Evolutionary conservation across 768 basidiomycete species (phyloP), one percentile per base, ranked within the genome.

Genomic region (Mycena chlorophos): DNA sequence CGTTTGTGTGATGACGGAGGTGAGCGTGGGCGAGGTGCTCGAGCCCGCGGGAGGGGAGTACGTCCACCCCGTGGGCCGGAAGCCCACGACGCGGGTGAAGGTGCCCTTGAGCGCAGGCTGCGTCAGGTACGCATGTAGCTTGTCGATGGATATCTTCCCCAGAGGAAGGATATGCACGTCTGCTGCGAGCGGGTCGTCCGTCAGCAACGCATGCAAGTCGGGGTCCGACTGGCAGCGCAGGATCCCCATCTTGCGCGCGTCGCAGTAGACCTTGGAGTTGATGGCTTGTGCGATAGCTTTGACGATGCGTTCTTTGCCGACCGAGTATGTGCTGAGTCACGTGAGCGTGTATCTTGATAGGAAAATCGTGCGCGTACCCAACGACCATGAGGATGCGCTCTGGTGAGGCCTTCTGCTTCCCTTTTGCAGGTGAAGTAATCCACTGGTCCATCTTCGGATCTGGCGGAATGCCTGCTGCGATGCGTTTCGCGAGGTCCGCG

Each of bases 11-110:
- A 99, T 83, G 56, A 96, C 81, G 4, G 81, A 76, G 3, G 85
- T 68, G 25, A 98, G 79, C 22, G 87, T 78, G 0, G 89, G 86
- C 2, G 79, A 66, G 46, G 78, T 77, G 61, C 87, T 78, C 27
- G 79, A 82, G 1, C 89, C 87, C 0, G 81, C 74, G 1, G 89
- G 81, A 20, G 82, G 84, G 55, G 29, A 38, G 26, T 39, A 97
- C 85, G 92, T 91, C 96, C 96, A 98, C 30, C 97, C 97, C 0
- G 97, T 98, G 0, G 97, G 97, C 54, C 95, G 75, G 62, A 98
- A 89, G 0, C 88, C 95, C 13, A 97, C 77, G 1, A 84, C 82
- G 51, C 81, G 85, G 46, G 78, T 80, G 66, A 88, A 98, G 13
- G 73, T 77, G 4, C 84, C 84, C 51, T 87, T 83, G 66, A 86